Conservation (phyloP, 2,329 filamentous ascomycete species). For the Sporothrix schenckii region DNA sequence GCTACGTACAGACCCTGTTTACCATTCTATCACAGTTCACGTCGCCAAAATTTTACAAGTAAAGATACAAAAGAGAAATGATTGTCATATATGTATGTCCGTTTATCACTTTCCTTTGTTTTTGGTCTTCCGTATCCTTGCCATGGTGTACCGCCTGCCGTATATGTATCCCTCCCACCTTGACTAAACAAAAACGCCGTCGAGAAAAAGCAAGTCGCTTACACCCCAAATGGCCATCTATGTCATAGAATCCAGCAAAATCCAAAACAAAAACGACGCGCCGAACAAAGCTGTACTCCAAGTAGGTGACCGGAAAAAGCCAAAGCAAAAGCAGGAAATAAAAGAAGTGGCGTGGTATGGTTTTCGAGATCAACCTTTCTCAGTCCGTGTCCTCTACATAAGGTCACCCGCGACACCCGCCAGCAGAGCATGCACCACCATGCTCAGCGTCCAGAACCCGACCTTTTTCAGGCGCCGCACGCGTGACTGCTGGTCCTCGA, state of each 20-base stretch:
- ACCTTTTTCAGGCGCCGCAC: conserved; percentile 87
- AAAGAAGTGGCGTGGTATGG: conserved; percentile 26
- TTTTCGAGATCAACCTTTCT: not conserved
- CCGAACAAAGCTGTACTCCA: not conserved
- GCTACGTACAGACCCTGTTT: not conserved
- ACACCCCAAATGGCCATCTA: conserved; percentile 23
- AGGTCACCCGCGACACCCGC: conserved; percentile 90
- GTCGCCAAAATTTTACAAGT: not conserved
- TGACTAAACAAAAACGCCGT: not conserved
- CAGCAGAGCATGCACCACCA: conserved; percentile 91
- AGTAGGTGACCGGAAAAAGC: not conserved
- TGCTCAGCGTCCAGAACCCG: conserved; percentile 90
- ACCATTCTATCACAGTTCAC: not conserved
- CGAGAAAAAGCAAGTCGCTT: not conserved
- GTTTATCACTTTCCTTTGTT: not conserved
- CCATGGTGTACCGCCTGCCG: not conserved
- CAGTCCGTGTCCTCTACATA: conserved; percentile 43
- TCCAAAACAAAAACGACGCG: not conserved
- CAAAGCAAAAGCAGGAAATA: not conserved
- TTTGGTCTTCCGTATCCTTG: conserved; percentile 9
- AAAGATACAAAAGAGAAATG: not conserved
- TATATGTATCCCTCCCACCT: not conserved
- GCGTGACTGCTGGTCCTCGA: conserved; percentile 84
- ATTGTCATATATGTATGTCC: conserved; percentile 14
- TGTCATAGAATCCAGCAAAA: not conserved